Evolutionary conservation across 139 green algal genomes (phyloP).

Genomic region (Diplosphaera chodatii): DNA sequence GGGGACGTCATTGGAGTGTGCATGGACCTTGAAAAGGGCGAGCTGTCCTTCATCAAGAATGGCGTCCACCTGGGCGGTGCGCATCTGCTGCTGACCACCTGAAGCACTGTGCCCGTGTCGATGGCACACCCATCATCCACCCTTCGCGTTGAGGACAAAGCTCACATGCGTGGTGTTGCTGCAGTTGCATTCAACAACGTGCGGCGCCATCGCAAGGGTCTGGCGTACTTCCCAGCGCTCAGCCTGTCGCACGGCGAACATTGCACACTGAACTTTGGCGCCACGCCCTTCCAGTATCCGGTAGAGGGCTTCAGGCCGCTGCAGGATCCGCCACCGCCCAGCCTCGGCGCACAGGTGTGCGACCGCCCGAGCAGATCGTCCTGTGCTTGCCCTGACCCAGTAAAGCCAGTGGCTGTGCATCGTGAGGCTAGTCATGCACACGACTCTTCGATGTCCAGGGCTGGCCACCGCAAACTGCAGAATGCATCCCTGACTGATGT

Average conservation of each 20-base stretch:
- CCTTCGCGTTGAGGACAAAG: too few species aligned
- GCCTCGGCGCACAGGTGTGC: neutral
- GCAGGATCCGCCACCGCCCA: slow-evolving; percentile 34
- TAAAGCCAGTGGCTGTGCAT: too few species aligned
- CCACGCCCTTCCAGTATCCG: slow-evolving; percentile 64
- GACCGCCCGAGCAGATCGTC: too few species aligned
- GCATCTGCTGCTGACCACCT: too few species aligned
- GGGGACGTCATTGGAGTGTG: slow-evolving; percentile 85
- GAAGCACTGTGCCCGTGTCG: too few species aligned
- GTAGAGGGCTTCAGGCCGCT: slow-evolving; percentile 63
- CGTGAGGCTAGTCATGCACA: too few species aligned
- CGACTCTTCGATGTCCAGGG: too few species aligned
- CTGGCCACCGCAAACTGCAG: too few species aligned
- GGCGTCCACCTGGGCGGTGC: slow-evolving; percentile 71
- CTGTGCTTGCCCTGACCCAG: too few species aligned
- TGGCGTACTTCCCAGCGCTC: slow-evolving; percentile 45
- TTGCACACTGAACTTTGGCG: slow-evolving; percentile 77
- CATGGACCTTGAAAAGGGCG: slow-evolving; percentile 75
- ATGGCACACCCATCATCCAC: too few species aligned
- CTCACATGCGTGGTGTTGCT: too few species aligned
- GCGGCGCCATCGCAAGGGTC: slow-evolving; percentile 19
- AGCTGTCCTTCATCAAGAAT: slow-evolving; percentile 80
- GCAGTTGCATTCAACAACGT: slow-evolving; percentile 21
- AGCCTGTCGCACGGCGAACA: slow-evolving; percentile 71
- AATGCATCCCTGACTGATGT: too few species aligned